Evolutionary conservation across 768 basidiomycete genomes (phyloP).

Genomic region (Rhodotorula taiwanensis): DNA sequence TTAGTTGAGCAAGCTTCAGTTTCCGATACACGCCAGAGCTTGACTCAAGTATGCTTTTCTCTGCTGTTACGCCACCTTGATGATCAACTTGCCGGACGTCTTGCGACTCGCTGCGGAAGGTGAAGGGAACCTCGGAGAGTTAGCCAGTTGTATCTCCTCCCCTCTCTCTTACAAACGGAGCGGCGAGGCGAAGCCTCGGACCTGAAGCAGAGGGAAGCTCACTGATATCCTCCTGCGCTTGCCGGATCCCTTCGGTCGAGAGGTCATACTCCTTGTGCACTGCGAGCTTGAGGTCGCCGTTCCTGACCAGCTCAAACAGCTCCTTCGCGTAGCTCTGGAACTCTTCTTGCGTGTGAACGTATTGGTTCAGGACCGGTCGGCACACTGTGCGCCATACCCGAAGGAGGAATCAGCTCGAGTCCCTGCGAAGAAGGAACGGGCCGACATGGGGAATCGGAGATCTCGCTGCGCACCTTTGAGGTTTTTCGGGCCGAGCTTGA

Average conservation of each 20-base stretch:
- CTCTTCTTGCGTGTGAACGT: conserved; percentile 66
- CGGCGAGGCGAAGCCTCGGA: not conserved
- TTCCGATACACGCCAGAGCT: too few species aligned
- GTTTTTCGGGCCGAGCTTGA: conserved; percentile 73
- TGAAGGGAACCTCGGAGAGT: not conserved
- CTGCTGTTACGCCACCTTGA: conserved; percentile 54
- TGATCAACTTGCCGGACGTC: conserved; percentile 76
- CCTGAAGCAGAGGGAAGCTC: too few species aligned
- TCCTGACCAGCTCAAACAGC: conserved; percentile 58
- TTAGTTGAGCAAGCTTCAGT: too few species aligned
- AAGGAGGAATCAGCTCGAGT: too few species aligned
- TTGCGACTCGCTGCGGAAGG: conserved; percentile 57
- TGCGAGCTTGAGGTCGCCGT: conserved; percentile 59
- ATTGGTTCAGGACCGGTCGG: conserved; percentile 58
- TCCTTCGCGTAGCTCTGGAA: conserved; percentile 58
- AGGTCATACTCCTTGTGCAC: conserved; percentile 72
- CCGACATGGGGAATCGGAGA: too few species aligned
- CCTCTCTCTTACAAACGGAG: too few species aligned
- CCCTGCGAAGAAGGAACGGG: too few species aligned
- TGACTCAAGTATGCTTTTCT: too few species aligned
- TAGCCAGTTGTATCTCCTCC: not conserved
- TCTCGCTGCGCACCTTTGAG: conserved; percentile 57
- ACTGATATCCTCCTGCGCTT: conserved; percentile 64
- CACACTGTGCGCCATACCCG: too few species aligned
- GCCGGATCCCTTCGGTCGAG: conserved; percentile 65